phyloP scores from a whole-genome alignment of 1,284 basidiomycete genomes.

The Volvariella volvacea region DNA sequence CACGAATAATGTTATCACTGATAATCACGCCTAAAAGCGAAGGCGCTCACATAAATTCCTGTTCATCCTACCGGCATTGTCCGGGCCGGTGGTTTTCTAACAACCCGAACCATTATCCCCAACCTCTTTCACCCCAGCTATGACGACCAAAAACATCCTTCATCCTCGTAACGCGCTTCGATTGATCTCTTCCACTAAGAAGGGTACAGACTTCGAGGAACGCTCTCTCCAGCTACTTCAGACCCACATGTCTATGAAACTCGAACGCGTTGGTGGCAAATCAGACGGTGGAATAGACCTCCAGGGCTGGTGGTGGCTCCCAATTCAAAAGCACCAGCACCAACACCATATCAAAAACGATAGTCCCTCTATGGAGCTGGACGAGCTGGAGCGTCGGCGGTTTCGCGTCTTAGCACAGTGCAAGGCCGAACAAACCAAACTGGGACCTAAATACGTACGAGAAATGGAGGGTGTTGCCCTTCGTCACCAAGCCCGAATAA shows the following conservation, averaged over 20 bases:
- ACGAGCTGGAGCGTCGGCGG: constrained; percentile 23
- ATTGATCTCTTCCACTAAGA: constrained; percentile 19
- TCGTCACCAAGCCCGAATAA: constrained; percentile 26
- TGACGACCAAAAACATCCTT: not conserved
- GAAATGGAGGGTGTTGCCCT: constrained; percentile 84
- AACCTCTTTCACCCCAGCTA: too few relatives aligned
- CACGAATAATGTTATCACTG: too few relatives aligned
- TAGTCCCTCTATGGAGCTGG: constrained; percentile 12
- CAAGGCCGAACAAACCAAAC: constrained; percentile 80
- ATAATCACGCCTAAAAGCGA: too few relatives aligned
- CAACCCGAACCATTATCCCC: too few relatives aligned
- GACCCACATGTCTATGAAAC: constrained; percentile 69
- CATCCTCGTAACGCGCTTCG: not conserved
- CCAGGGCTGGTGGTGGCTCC: constrained; percentile 91
- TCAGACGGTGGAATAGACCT: constrained; percentile 85
- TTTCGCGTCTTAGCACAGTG: constrained; percentile 84
- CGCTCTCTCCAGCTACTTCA: constrained; percentile 60
- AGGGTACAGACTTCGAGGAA: constrained; percentile 74
- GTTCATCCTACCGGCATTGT: too few relatives aligned
- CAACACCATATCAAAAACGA: constrained; percentile 5
- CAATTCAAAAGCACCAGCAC: constrained; percentile 18
- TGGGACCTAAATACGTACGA: constrained; percentile 73
- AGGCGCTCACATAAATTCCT: too few relatives aligned
- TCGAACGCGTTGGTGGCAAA: constrained; percentile 72
- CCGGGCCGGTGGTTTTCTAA: too few relatives aligned